These are phyloP conservation scores for Pseudevernia furfuracea DNA, from an alignment of 495 filamentous ascomycete species.

Conservation along the genomic window DNA sequence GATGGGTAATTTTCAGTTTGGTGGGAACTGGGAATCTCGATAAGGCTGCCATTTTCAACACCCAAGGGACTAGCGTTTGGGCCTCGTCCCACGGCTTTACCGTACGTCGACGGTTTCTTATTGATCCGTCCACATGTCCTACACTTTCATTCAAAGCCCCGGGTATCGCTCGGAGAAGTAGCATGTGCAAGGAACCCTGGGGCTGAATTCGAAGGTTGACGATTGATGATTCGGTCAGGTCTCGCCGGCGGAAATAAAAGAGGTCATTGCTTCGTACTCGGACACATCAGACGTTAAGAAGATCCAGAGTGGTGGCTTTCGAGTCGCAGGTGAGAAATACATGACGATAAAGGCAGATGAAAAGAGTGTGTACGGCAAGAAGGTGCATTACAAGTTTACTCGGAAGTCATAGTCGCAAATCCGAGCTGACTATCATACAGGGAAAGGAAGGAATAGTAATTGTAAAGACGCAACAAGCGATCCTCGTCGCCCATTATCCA, in stretches of 20 bases:
- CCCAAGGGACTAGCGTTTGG: constrained; percentile 75
- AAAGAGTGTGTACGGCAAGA: constrained; percentile 72
- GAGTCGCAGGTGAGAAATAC: constrained; percentile 64
- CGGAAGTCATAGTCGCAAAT: neutral
- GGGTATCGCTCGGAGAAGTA: too few relatives aligned
- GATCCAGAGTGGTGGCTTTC: constrained; percentile 54
- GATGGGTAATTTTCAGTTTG: constrained; percentile 49
- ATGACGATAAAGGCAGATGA: constrained; percentile 66
- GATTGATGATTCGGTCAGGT: constrained; percentile 37
- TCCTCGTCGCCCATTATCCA: constrained; percentile 79
- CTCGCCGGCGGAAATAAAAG: constrained; percentile 52
- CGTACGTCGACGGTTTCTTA: constrained; percentile 43
- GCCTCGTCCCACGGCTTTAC: constrained; percentile 61
- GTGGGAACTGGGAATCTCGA: constrained; percentile 77
- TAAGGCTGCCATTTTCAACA: constrained; percentile 79
- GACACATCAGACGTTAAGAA: constrained; percentile 42
- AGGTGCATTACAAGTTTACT: constrained; percentile 47
- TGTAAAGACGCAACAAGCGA: constrained; percentile 73
- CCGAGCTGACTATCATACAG: constrained; percentile 37
- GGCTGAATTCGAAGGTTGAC: neutral
- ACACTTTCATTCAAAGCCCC: neutral
- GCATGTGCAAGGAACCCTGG: neutral
- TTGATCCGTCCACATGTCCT: neutral
- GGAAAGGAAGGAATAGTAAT: constrained; percentile 72
- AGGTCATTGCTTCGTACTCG: constrained; percentile 40